phyloP scores from a whole-genome alignment of 257 asterid species.

The Leptodermis oblonga region DNA sequence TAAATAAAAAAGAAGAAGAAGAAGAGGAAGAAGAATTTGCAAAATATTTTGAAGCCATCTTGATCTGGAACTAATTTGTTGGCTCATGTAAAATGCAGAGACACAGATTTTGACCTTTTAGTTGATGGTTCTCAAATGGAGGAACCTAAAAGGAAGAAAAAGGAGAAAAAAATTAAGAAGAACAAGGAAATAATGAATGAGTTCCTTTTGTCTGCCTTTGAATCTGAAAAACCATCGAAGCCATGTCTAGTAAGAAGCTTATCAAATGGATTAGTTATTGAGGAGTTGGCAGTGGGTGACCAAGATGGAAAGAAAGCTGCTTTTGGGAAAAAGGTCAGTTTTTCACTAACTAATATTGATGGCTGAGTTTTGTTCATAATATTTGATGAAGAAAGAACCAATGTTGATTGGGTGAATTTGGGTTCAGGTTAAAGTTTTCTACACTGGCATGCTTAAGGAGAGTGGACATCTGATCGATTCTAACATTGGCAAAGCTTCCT shows the following conservation, averaged over 20 bases:
- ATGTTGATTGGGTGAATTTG: conserved; percentile 10
- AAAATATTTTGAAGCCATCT: neutral
- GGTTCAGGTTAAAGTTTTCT: conserved; percentile 63
- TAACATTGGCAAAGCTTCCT: conserved; percentile 41
- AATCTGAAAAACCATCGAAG: conserved; percentile 16
- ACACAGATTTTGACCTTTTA: conserved; percentile 20
- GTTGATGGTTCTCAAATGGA: conserved; percentile 32
- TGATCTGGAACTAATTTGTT: conserved; percentile 7
- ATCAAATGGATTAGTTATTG: conserved; percentile 70
- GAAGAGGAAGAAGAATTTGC: no score
- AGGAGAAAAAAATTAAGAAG: conserved; percentile 28
- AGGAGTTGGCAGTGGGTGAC: conserved; percentile 57
- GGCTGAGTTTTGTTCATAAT: neutral
- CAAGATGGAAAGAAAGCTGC: conserved; percentile 66
- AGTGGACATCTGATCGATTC: conserved; percentile 55
- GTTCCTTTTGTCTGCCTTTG: conserved; percentile 25
- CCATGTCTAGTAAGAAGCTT: conserved; percentile 41
- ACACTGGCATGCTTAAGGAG: no score
- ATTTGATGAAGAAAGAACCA: neutral
- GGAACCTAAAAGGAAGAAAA: conserved; percentile 49
- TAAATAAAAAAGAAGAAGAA: no score
- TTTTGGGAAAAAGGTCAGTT: conserved; percentile 57
- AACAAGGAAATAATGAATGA: conserved; percentile 15
- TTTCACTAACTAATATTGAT: neutral
- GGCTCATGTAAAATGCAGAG: conserved; percentile 30